Evolutionary conservation across 1,284 basidiomycete genomes (phyloP).

Genomic region (Microbotryum silenes-acaulis): DNA sequence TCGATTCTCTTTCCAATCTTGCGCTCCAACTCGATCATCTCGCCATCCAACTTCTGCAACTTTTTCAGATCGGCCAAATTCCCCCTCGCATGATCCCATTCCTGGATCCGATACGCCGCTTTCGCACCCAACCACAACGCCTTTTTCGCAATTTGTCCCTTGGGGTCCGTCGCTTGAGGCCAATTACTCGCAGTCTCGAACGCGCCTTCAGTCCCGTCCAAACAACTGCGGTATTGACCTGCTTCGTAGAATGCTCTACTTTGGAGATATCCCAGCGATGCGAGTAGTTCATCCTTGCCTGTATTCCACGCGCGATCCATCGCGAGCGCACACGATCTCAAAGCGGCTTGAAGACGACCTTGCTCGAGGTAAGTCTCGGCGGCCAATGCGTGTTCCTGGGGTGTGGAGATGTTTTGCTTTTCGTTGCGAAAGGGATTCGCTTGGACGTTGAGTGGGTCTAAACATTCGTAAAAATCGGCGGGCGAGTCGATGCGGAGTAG

Average conservation of each 20-base stretch:
- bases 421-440: neutral
- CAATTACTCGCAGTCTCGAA: too few species aligned
- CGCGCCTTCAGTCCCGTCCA: too few species aligned
- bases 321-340: neutral
- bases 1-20: neutral
- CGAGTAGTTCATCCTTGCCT: too few species aligned
- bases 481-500: slow-evolving; percentile 23
- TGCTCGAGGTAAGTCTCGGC: slow-evolving; percentile 12
- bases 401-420: slow-evolving; percentile 5
- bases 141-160: neutral
- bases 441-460: neutral
- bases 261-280: too few species aligned
- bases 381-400: neutral
- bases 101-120: slow-evolving; percentile 7
- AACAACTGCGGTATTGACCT: too few species aligned
- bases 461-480: slow-evolving; percentile 12
- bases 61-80: neutral
- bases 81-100: neutral
- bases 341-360: slow-evolving; percentile 6
- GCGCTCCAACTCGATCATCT: neutral
- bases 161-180: too few species aligned
- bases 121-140: slow-evolving; percentile 11
- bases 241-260: too few species aligned
- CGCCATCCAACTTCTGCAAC: neutral
- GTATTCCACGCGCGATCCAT: too few species aligned